A percentile compares a stretch with the other conserved stretches of the same genome.
These are phyloP conservation scores for Flaveria ramosissima DNA, from an alignment of 129 eudicot genomes.

Conservation along the genomic window DNA sequence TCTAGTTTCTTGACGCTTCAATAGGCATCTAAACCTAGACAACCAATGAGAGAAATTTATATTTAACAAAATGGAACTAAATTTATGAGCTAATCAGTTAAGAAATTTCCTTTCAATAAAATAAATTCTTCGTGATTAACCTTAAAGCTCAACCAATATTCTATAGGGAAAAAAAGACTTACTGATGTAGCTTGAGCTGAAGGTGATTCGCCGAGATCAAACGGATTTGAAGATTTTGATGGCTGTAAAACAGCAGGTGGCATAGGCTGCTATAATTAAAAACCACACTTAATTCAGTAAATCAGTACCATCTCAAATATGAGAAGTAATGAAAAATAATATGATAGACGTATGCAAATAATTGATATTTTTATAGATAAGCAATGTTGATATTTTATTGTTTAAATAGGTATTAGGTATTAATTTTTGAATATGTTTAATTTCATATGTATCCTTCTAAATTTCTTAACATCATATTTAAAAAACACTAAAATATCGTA, in stretches of 20 bases:
- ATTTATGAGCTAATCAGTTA: neutral
- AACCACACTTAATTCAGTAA: too few species aligned
- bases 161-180: slow-evolving; percentile 22
- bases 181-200: slow-evolving; percentile 57
- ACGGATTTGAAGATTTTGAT: slow-evolving; percentile 63
- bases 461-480: neutral
- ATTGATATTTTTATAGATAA: neutral
- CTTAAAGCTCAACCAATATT: slow-evolving; percentile 8
- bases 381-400: neutral
- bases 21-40: neutral
- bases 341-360: neutral
- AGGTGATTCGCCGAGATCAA: slow-evolving; percentile 60
- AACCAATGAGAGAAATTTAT: neutral
- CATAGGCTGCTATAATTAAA: slow-evolving; percentile 35
- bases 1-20: neutral
- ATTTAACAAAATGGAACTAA: neutral
- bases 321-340: neutral
- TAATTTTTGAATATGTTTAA: neutral
- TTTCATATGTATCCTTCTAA: neutral
- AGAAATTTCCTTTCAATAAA: neutral
- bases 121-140: neutral
- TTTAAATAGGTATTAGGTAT: neutral
- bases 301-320: neutral
- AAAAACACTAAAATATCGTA: neutral
- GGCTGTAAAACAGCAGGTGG: slow-evolving; percentile 45